Conservation (phyloP, 306 rosid genomes). For the Prosopis cineraria region DNA sequence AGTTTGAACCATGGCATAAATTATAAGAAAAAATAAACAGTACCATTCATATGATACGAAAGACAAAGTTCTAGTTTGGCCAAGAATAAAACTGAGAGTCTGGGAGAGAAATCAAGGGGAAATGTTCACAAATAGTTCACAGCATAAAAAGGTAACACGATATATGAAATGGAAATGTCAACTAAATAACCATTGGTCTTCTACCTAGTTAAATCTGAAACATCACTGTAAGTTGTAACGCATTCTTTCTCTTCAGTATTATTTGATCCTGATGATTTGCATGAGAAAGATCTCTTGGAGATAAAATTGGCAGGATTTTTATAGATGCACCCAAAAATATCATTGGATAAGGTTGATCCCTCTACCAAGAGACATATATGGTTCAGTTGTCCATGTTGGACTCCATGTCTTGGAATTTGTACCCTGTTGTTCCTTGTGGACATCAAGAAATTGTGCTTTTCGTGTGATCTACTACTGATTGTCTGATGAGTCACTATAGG, state of each 20-base stretch:
- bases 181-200: constrained; percentile 8
- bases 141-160: constrained; percentile 17
- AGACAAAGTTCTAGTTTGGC: constrained; percentile 23
- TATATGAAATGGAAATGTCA: not conserved
- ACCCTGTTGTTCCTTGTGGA: constrained; percentile 51
- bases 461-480: constrained; percentile 48
- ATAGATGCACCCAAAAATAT: constrained; percentile 38
- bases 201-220: constrained; percentile 66
- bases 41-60: constrained; percentile 16
- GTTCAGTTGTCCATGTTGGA: constrained; percentile 48
- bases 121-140: not conserved
- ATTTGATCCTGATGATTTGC: constrained; percentile 65
- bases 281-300: constrained; percentile 54
- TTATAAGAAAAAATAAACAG: not conserved
- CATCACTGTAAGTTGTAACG: constrained; percentile 56
- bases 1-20: constrained; percentile 26
- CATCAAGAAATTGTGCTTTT: constrained; percentile 45
- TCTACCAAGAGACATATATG: constrained; percentile 38
- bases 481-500: constrained; percentile 60
- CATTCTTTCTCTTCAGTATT: constrained; percentile 64
- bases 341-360: constrained; percentile 46
- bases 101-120: constrained; percentile 13
- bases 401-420: constrained; percentile 46
- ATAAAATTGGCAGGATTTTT: constrained; percentile 53
- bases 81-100: constrained; percentile 9